phyloP scores from a whole-genome alignment of 2,329 filamentous ascomycete genomes.

The Fusarium dimerum region DNA sequence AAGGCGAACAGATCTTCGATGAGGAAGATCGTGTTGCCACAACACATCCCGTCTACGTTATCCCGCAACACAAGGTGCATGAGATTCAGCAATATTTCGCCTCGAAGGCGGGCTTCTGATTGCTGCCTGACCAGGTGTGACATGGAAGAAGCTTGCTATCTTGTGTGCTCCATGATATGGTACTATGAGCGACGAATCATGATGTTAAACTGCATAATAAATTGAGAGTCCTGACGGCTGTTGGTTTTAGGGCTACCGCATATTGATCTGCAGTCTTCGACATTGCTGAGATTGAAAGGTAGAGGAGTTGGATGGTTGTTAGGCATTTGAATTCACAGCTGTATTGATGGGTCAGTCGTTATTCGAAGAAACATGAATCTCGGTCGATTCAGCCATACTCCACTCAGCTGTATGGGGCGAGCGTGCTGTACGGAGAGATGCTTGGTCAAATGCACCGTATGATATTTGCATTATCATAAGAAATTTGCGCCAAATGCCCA shows the following conservation, averaged over 20 bases:
- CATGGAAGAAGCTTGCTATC: not conserved
- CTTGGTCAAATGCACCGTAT: not conserved
- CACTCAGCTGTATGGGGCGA: not conserved
- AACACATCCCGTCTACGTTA: conserved; percentile 82
- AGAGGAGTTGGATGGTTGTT: not conserved
- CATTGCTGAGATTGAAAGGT: too few species aligned
- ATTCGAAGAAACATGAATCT: too few species aligned
- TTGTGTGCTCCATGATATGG: too few species aligned
- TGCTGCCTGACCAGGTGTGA: not conserved
- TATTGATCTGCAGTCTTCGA: too few species aligned
- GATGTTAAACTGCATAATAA: too few species aligned
- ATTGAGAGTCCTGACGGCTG: too few species aligned
- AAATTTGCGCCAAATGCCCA: not conserved
- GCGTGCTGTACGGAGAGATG: not conserved
- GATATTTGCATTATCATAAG: not conserved
- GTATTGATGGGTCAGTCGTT: too few species aligned
- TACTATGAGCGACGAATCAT: conserved; percentile 8
- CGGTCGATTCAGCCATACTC: not conserved
- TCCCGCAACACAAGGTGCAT: conserved; percentile 71
- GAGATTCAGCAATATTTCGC: conserved; percentile 66
- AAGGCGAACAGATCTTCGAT: conserved; percentile 66
- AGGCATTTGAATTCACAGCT: too few species aligned
- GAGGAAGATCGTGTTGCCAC: conserved; percentile 68
- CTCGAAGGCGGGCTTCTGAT: conserved; percentile 57
- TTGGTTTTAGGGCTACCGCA: too few species aligned